Evolutionary conservation across 345 rosid genomes (phyloP).

Genomic region (Punica granatum): DNA sequence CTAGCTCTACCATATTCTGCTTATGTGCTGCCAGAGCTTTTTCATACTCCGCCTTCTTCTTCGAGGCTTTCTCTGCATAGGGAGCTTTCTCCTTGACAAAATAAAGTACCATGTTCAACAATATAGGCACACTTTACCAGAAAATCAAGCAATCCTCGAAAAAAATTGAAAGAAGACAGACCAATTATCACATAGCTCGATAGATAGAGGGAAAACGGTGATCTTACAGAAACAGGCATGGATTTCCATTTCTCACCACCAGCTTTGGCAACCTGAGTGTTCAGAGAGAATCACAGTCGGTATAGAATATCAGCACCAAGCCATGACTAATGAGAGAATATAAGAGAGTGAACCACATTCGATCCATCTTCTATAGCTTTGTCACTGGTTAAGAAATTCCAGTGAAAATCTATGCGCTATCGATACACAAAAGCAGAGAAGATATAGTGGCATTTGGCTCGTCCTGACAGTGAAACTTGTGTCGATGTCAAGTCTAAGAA

Average conservation of each 20-base stretch:
- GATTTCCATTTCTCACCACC: constrained; percentile 41
- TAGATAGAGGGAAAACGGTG: background rate
- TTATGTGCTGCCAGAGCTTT: constrained; percentile 21
- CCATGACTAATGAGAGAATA: background rate
- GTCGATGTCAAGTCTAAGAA: background rate
- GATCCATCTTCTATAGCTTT: background rate
- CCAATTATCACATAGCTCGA: background rate
- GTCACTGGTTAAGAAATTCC: background rate
- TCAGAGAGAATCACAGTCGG: background rate
- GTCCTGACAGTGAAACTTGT: background rate
- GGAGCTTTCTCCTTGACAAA: constrained; percentile 29
- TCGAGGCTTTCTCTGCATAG: constrained; percentile 19
- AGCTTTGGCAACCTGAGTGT: constrained; percentile 33
- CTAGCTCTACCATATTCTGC: constrained; percentile 17
- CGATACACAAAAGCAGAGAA: too few relatives aligned
- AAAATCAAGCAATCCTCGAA: background rate
- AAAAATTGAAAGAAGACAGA: background rate
- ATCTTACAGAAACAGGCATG: constrained; percentile 27
- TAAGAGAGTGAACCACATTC: background rate
- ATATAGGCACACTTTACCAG: background rate
- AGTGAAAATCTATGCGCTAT: background rate
- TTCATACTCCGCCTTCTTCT: constrained; percentile 32
- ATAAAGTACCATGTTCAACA: background rate
- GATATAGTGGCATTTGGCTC: background rate
- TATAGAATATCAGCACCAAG: background rate